phyloP scores from a whole-genome alignment of 1,284 basidiomycete species.

The Moesziomyces sp. region DNA sequence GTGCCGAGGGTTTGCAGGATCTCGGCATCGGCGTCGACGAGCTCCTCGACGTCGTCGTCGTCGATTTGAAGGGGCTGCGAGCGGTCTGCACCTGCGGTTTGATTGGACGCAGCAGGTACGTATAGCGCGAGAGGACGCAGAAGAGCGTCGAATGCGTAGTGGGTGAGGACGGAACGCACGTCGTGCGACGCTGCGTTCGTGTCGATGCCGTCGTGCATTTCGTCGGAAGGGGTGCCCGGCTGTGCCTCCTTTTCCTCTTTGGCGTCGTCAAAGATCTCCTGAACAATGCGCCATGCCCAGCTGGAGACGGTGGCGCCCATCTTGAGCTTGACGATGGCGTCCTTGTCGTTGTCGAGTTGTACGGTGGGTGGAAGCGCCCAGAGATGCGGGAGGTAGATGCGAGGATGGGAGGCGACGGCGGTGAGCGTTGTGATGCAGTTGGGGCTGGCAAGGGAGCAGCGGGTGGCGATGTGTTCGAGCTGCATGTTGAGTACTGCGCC shows the following conservation, averaged over 20 bases:
- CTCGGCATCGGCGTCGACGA: slow-evolving; percentile 51
- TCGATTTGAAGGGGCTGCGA: slow-evolving; percentile 16
- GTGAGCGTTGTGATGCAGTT: slow-evolving; percentile 27
- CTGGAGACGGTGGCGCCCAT: slow-evolving; percentile 43
- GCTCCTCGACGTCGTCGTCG: slow-evolving; percentile 36
- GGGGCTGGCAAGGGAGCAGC: slow-evolving; percentile 25
- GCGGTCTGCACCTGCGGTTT: neutral
- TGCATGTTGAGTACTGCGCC: slow-evolving; percentile 83
- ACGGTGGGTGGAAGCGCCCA: slow-evolving; percentile 38
- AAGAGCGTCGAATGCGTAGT: slow-evolving; percentile 17
- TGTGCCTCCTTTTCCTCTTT: slow-evolving; percentile 43
- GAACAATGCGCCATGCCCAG: slow-evolving; percentile 41
- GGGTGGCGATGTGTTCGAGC: slow-evolving; percentile 74
- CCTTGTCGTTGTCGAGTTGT: slow-evolving; percentile 27
- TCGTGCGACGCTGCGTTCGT: slow-evolving; percentile 16
- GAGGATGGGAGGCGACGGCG: slow-evolving; percentile 27
- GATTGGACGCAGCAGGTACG: neutral
- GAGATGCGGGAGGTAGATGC: slow-evolving; percentile 43
- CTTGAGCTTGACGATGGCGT: slow-evolving; percentile 25
- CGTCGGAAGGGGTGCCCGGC: slow-evolving; percentile 23
- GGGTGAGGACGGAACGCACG: slow-evolving; percentile 35
- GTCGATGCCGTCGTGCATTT: slow-evolving; percentile 33
- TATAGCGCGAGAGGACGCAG: slow-evolving; percentile 34
- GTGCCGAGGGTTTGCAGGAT: slow-evolving; percentile 41
- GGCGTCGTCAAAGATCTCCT: slow-evolving; percentile 43